Base-by-base conservation (phyloP, 1,284 basidiomycete genomes). In the Cutaneotrichosporon spelunceum region DNA sequence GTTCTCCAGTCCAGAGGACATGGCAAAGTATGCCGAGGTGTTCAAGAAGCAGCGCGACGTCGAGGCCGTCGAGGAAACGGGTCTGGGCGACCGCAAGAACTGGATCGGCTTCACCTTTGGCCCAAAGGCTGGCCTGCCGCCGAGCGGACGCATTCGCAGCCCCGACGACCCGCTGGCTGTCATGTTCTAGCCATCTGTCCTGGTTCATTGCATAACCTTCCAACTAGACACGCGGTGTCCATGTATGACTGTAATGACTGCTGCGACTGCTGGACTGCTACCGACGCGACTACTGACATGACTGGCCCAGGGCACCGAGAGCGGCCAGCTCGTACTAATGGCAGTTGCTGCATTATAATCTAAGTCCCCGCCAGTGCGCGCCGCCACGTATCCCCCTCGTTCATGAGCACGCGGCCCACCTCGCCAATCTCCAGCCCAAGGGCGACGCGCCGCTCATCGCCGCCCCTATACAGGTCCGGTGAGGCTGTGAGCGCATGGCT, bases 1-100 rank as follows among this genome's bases (percentile, higher is more conserved):
- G 77, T 99, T 98, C 78, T 88, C 88, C 27, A 89, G 86, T 26
- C 82, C 85, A 9, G 92, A 94, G 68, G 96, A 99, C 77, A 97
- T 99, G 93, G 93, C 93, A 53, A 98, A 99, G 81, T 95, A 94
- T 73, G 89, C 91, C 36, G 96, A 99, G 79, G 96, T 99, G 8
- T 88, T 91, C 79, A 96, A 98, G 81, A 99, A 99, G 81, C 93
- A 97, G 81, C 83, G 83, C 71, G 93, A 96, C 76, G 94, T 99
- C 47, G 95, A 97, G 56, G 85, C 84, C 57, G 91, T 98, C 27
- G 85, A 85, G 76, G 94, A 97, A 82, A 90, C 89, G 75, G 90
- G 93, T 7, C 87, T 90, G 59, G 81, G 84, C 6, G 73, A 74
- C 56, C 68, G 77, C 58, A 78, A 78, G 65, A 77, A 78, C 64